A percentile compares a stretch with the other conserved stretches of the same genome.
Evolutionary conservation across 257 asterid genomes (phyloP).

Genomic region (Nicotiana obtusifolia): DNA sequence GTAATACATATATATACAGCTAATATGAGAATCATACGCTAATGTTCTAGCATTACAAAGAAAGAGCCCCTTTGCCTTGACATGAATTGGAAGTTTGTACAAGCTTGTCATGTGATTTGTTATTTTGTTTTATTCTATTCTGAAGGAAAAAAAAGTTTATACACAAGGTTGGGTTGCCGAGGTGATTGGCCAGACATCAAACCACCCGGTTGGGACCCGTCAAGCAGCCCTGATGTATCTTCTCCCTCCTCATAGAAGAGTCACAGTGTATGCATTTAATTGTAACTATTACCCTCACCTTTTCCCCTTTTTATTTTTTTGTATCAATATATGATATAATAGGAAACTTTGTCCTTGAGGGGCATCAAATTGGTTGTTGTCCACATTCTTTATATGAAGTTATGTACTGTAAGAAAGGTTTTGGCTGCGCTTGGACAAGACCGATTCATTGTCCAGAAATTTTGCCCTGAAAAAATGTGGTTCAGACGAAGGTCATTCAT

Average conservation of each 20-base stretch:
- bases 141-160: slow-evolving; percentile 72
- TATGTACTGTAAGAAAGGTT: not conserved
- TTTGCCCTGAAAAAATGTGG: not conserved
- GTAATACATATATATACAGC: not conserved
- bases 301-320: not conserved
- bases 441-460: not conserved
- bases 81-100: not conserved
- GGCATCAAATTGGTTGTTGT: not conserved
- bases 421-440: not conserved
- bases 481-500: not conserved
- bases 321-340: not conserved
- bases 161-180: slow-evolving; percentile 77
- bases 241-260: not conserved
- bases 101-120: not conserved
- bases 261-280: not conserved
- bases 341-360: not conserved
- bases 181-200: slow-evolving; percentile 98
- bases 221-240: slow-evolving; percentile 23
- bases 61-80: not conserved
- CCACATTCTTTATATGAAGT: not conserved
- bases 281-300: not conserved
- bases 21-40: not conserved
- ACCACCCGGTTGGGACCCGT: slow-evolving; percentile 76
- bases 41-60: not conserved
- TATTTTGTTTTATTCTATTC: not conserved